These are phyloP conservation scores for Serendipita sp. DNA, from an alignment of 768 basidiomycete species.

Conservation along the genomic window DNA sequence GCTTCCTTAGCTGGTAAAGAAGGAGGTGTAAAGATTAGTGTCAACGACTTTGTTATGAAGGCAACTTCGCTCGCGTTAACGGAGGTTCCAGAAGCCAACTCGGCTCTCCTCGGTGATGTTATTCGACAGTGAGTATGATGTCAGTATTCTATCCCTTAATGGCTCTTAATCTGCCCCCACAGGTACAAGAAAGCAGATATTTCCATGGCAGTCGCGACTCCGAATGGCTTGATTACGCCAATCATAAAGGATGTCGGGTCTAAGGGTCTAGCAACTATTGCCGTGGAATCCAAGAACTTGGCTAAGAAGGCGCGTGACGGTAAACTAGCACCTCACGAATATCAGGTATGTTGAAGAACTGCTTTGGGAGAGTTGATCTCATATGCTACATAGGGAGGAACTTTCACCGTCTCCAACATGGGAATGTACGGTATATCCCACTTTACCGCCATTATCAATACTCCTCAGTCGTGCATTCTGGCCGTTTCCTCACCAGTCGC, in stretches of 20 bases:
- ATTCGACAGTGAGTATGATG: conserved; percentile 66
- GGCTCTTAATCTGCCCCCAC: neutral
- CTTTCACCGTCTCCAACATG: conserved; percentile 97
- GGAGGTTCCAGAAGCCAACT: conserved; percentile 96
- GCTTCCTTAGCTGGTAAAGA: conserved; percentile 70
- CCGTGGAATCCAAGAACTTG: conserved; percentile 77
- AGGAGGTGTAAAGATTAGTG: conserved; percentile 58
- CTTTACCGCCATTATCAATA: conserved; percentile 99
- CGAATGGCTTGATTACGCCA: conserved; percentile 89
- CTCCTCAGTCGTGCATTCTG: conserved; percentile 94
- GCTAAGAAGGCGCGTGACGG: conserved; percentile 95
- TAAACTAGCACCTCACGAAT: conserved; percentile 86
- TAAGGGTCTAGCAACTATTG: conserved; percentile 87
- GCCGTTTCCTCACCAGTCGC: conserved; percentile 80
- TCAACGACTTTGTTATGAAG: conserved; percentile 98
- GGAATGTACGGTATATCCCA: conserved; percentile 94
- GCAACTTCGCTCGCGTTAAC: conserved; percentile 77
- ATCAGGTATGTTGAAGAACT: conserved; percentile 46
- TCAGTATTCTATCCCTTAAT: neutral
- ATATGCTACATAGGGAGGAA: conserved; percentile 51
- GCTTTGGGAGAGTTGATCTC: neutral
- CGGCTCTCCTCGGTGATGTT: conserved; percentile 90
- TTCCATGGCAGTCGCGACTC: conserved; percentile 91
- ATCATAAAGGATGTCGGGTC: conserved; percentile 86
- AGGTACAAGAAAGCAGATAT: conserved; percentile 97